Evolutionary conservation across 768 basidiomycete species (phyloP).

Genomic region (Leccinellum albellum): DNA sequence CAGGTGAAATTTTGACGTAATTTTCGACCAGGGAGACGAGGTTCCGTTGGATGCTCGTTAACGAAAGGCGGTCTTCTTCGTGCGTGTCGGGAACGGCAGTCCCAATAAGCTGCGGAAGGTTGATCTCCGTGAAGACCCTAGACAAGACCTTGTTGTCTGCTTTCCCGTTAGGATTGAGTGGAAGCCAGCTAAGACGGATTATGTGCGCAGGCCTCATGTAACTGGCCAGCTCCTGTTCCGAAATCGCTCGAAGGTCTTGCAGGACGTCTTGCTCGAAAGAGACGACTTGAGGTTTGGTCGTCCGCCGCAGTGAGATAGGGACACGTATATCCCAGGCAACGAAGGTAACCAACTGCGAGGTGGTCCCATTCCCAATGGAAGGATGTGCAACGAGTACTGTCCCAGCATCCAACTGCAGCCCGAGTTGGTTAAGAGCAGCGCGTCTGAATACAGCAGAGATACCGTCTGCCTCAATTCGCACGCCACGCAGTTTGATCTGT

Average conservation of each 20-base stretch:
- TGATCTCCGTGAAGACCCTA: conserved; percentile 22
- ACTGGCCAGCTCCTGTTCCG: conserved; percentile 40
- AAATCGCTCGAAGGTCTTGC: conserved; percentile 26
- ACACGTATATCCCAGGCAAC: conserved; percentile 39
- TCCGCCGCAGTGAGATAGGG: conserved; percentile 37
- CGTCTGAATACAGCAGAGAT: conserved; percentile 41
- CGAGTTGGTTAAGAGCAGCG: conserved; percentile 11
- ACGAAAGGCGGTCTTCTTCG: not conserved
- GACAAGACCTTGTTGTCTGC: conserved; percentile 28
- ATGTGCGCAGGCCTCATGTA: conserved; percentile 53
- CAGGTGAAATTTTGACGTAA: conserved; percentile 13
- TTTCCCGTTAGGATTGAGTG: conserved; percentile 40
- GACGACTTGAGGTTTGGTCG: conserved; percentile 22
- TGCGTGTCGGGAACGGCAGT: conserved; percentile 2
- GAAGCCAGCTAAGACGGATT: conserved; percentile 46
- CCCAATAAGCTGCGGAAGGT: conserved; percentile 20
- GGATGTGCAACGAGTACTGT: conserved; percentile 45
- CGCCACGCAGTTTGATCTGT: conserved; percentile 50
- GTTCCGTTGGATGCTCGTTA: conserved; percentile 32
- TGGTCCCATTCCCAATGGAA: conserved; percentile 34
- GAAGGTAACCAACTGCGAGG: conserved; percentile 41
- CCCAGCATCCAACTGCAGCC: conserved; percentile 34
- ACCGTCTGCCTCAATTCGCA: conserved; percentile 52
- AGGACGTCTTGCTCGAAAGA: conserved; percentile 33
- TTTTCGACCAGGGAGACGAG: conserved; percentile 35